These are phyloP conservation scores for Solanum hybrid DNA, from an alignment of 305 asterid species.

Conservation along the genomic window DNA sequence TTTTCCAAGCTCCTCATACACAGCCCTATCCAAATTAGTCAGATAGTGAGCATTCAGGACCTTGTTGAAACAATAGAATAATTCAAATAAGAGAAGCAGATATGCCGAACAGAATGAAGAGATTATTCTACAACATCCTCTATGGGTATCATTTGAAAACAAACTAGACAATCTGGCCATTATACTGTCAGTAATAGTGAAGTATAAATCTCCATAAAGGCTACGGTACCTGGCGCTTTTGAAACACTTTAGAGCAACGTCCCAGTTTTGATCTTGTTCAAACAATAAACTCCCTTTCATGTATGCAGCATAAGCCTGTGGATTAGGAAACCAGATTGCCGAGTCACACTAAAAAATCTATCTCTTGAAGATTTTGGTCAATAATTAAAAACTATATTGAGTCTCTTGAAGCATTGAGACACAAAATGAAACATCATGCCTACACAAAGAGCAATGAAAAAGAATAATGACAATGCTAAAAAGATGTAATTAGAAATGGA, in stretches of 20 bases:
- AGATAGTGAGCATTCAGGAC: neutral
- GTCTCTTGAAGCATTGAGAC: neutral
- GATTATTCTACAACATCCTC: neutral
- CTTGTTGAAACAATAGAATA: neutral
- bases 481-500: neutral
- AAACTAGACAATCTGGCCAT: neutral
- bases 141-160: neutral
- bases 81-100: neutral
- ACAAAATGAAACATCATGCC: neutral
- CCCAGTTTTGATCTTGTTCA: conserved; percentile 94
- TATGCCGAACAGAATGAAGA: neutral
- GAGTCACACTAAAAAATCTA: neutral
- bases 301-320: conserved; percentile 89
- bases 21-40: conserved; percentile 54
- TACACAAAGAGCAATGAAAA: neutral
- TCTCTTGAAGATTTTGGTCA: neutral
- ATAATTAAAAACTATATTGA: neutral
- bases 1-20: conserved; percentile 95
- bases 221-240: conserved; percentile 69
- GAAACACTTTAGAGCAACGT: conserved; percentile 74
- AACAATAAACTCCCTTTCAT: conserved; percentile 86
- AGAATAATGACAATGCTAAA: neutral
- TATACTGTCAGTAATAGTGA: neutral
- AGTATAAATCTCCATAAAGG: neutral
- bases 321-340: conserved; percentile 12